Evolutionary conservation across 2,329 filamentous ascomycete genomes (phyloP).

Genomic region (Neofusicoccum kwambonambiense): DNA sequence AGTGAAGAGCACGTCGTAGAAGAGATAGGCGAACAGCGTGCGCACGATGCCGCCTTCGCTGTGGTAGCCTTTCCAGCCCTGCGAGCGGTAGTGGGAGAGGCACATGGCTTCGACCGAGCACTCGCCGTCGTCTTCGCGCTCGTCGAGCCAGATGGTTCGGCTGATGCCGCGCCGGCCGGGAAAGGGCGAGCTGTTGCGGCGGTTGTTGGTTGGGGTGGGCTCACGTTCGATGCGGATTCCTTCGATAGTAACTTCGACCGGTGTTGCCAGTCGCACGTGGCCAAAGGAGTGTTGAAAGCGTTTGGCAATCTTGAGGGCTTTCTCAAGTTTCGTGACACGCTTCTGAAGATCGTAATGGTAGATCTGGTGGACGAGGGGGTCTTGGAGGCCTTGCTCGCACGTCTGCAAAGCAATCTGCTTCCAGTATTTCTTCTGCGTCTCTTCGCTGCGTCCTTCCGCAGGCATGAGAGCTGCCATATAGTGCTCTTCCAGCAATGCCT

Average conservation of each 20-base stretch:
- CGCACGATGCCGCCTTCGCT: slow-evolving; percentile 86
- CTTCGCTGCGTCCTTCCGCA: slow-evolving; percentile 48
- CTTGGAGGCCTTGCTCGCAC: slow-evolving; percentile 83
- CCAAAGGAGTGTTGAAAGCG: slow-evolving; percentile 90
- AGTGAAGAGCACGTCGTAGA: slow-evolving; percentile 88
- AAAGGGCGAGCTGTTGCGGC: slow-evolving; percentile 22
- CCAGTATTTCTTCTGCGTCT: slow-evolving; percentile 78
- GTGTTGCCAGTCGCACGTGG: slow-evolving; percentile 75
- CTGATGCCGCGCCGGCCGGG: slow-evolving; percentile 44
- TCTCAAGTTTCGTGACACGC: slow-evolving; percentile 87
- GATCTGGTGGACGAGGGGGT: slow-evolving; percentile 84
- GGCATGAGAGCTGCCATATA: slow-evolving; percentile 73
- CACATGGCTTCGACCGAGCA: slow-evolving; percentile 95
- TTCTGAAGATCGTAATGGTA: slow-evolving; percentile 95
- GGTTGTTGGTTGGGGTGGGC: slow-evolving; percentile 32
- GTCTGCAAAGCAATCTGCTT: slow-evolving; percentile 72
- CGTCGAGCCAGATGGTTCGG: slow-evolving; percentile 85
- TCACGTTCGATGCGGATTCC: slow-evolving; percentile 74
- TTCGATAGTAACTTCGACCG: slow-evolving; percentile 70
- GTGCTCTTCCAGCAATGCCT: slow-evolving; percentile 89
- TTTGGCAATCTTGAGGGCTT: slow-evolving; percentile 74
- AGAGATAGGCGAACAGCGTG: slow-evolving; percentile 81
- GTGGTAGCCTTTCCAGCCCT: slow-evolving; percentile 94
- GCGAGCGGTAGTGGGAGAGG: slow-evolving; percentile 74
- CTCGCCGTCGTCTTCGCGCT: slow-evolving; percentile 60